Conservation (phyloP, 192 early-diverging fungal genomes). For the Umbelopsis sp. region DNA sequence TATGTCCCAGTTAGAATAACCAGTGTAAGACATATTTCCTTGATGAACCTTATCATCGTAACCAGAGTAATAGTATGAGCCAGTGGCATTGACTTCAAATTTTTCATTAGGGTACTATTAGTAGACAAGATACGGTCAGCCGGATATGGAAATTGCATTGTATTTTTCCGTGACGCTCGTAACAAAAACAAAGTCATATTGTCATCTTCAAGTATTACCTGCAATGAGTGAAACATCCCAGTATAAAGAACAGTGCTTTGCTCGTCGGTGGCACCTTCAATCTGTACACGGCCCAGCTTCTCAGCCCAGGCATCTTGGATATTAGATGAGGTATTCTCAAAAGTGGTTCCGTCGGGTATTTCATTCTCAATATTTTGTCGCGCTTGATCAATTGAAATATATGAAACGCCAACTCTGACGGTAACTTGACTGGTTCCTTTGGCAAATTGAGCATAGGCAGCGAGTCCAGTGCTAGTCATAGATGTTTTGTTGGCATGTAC, state of each 20-base stretch:
- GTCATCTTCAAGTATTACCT: not conserved
- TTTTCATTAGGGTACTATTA: slow-evolving; percentile 10
- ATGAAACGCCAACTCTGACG: slow-evolving; percentile 5
- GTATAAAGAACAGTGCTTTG: not conserved
- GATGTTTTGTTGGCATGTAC: not conserved
- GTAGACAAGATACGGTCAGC: not conserved
- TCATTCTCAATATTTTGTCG: slow-evolving; percentile 2
- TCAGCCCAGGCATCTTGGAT: not conserved
- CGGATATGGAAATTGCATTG: not conserved
- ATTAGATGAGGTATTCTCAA: not conserved
- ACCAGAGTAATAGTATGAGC: slow-evolving; percentile 6
- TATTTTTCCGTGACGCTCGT: not conserved
- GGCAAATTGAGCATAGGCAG: not conserved
- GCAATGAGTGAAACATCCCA: slow-evolving; percentile 7
- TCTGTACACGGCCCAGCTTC: not conserved
- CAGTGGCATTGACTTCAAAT: not conserved
- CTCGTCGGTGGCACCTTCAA: slow-evolving; percentile 10
- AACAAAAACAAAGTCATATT: too few relatives aligned
- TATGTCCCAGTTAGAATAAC: slow-evolving; percentile 7
- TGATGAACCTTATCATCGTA: not conserved
- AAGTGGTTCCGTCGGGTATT: not conserved
- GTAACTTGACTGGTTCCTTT: not conserved
- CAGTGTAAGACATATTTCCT: not conserved
- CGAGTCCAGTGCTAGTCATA: not conserved
- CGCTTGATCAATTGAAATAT: slow-evolving; percentile 2